These are phyloP conservation scores for Knufia fluminis DNA, from an alignment of 2,329 filamentous ascomycete species.

Conservation along the genomic window DNA sequence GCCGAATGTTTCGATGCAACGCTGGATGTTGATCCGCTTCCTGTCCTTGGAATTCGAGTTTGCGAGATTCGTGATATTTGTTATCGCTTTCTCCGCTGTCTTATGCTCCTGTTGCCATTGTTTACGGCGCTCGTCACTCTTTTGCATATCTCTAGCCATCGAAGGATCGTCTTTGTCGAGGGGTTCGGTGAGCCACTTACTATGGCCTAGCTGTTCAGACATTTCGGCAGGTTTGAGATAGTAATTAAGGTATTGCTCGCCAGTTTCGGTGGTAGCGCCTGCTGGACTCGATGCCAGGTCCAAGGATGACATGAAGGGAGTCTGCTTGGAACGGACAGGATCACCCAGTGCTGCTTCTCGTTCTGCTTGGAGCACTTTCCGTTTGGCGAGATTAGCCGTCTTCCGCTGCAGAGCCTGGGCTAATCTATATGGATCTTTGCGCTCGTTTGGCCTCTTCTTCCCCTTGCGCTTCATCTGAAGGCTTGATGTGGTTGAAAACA, in stretches of 20 bases:
- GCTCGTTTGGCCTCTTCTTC: conserved; percentile 17
- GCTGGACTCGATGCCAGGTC: conserved; percentile 42
- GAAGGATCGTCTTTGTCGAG: conserved; percentile 22
- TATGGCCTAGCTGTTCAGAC: conserved; percentile 54
- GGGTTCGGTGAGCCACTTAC: conserved; percentile 52
- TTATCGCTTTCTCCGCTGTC: conserved; percentile 65
- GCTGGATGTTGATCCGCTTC: conserved; percentile 70
- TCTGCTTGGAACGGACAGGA: conserved; percentile 67
- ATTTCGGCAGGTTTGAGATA: conserved; percentile 62
- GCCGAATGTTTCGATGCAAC: conserved; percentile 80
- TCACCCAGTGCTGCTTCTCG: conserved; percentile 61
- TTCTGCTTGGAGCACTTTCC: conserved; percentile 56
- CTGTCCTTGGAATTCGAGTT: conserved; percentile 72
- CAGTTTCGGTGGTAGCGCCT: conserved; percentile 15
- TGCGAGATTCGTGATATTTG: conserved; percentile 66
- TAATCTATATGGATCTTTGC: conserved; percentile 65
- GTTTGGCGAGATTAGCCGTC: conserved; percentile 69
- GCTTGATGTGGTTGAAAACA: conserved; percentile 40
- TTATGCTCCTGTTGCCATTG: conserved; percentile 49
- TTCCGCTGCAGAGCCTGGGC: conserved; percentile 76
- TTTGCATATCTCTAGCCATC: conserved; percentile 30
- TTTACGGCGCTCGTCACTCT: conserved; percentile 18
- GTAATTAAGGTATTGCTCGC: conserved; percentile 57
- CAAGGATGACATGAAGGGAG: conserved; percentile 76
- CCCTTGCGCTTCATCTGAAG: conserved; percentile 33